Evolutionary conservation across 1,139 yeast species (phyloP).

Genomic region (Geotrichum aggregatum): DNA sequence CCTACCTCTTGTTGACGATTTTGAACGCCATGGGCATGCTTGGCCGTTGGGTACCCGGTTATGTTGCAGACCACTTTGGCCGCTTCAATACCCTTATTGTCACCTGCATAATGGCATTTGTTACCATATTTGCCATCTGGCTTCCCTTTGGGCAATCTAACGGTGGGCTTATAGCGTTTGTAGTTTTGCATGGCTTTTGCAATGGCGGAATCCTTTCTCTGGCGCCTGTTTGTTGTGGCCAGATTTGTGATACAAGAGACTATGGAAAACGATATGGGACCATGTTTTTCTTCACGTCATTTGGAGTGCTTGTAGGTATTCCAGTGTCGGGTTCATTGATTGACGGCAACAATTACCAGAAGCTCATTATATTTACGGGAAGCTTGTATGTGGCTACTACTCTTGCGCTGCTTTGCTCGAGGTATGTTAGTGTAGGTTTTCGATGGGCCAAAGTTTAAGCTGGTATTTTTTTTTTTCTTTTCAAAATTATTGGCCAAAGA

Average conservation of each 20-base stretch:
- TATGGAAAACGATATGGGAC: constrained; percentile 51
- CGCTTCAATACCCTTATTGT: constrained; percentile 52
- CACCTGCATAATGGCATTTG: constrained; percentile 44
- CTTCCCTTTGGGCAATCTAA: constrained; percentile 47
- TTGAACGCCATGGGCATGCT: constrained; percentile 56
- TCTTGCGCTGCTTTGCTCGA: constrained; percentile 34
- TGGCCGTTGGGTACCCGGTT: constrained; percentile 57
- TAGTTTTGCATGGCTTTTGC: constrained; percentile 51
- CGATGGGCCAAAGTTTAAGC: constrained; percentile 24
- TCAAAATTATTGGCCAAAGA: too few relatives aligned
- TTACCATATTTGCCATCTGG: constrained; percentile 47
- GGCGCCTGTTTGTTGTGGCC: constrained; percentile 51
- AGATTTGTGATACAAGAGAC: constrained; percentile 47
- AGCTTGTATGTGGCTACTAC: constrained; percentile 37
- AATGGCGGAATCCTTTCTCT: constrained; percentile 49
- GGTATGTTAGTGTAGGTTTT: constrained; percentile 41
- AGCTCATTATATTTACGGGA: constrained; percentile 42
- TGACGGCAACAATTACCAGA: constrained; percentile 38
- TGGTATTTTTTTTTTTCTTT: too few relatives aligned
- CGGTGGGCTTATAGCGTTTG: constrained; percentile 43
- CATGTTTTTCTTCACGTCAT: constrained; percentile 45
- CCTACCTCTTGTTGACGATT: constrained; percentile 48
- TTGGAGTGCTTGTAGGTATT: constrained; percentile 46
- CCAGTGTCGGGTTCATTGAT: constrained; percentile 53
- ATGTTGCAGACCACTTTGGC: constrained; percentile 53